Conservation (phyloP, 768 basidiomycete species). For the Mycena galericulata region DNA sequence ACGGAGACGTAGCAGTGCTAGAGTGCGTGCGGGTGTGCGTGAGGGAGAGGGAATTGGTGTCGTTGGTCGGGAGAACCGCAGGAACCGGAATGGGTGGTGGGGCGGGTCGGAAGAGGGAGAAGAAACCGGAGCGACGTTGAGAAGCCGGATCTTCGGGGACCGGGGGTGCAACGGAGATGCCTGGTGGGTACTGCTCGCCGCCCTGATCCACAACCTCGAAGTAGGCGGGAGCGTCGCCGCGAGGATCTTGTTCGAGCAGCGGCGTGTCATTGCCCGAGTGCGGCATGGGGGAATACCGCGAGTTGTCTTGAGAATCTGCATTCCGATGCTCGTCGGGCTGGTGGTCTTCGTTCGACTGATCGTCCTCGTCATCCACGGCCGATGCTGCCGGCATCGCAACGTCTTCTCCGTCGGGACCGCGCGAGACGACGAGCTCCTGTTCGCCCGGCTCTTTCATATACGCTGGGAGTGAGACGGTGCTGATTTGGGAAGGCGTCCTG, state of each 20-base stretch:
- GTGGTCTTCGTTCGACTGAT: slow-evolving; percentile 23
- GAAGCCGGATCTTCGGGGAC: slow-evolving; percentile 29
- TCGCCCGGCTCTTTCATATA: slow-evolving; percentile 91
- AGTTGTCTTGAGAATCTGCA: slow-evolving; percentile 42
- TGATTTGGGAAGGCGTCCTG: slow-evolving; percentile 84
- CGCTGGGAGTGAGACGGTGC: slow-evolving; percentile 79
- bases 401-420: slow-evolving; percentile 68
- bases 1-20: slow-evolving; percentile 20
- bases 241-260: slow-evolving; percentile 55
- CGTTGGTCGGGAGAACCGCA: slow-evolving; percentile 18
- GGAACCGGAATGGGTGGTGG: slow-evolving; percentile 35
- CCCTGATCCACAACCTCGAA: slow-evolving; percentile 61
- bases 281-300: slow-evolving; percentile 54
- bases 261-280: slow-evolving; percentile 56
- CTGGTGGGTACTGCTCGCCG: slow-evolving; percentile 32
- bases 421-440: slow-evolving; percentile 78
- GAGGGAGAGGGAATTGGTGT: slow-evolving; percentile 18
- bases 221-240: slow-evolving; percentile 79
- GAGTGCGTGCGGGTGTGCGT: slow-evolving; percentile 38
- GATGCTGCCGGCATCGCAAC: slow-evolving; percentile 56
- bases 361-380: slow-evolving; percentile 43
- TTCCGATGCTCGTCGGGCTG: slow-evolving; percentile 32
- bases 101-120: slow-evolving; percentile 52
- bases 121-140: slow-evolving; percentile 59
- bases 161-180: slow-evolving; percentile 36